Base-by-base conservation (phyloP, 352 stramenopile genomes). In the Peronospora farinosa region DNA sequence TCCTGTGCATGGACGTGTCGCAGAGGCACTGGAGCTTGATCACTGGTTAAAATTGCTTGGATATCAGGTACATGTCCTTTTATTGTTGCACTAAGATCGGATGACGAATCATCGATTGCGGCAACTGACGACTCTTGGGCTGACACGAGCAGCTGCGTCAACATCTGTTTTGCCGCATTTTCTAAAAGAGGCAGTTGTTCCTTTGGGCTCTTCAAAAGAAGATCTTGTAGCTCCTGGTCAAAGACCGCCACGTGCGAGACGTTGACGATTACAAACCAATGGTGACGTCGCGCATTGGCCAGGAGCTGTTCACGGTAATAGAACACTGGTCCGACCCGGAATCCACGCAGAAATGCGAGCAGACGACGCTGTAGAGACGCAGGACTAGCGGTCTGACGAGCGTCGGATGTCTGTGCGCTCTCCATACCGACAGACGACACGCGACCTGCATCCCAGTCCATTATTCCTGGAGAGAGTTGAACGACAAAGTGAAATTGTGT, bases 281-380 rank as follows among this genome's bases (percentile, higher is more conserved):
- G 63, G 16, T 63, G 60, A 42, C 87, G 86, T 2, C 87, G 81
- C 40, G 84, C 92, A 47, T 94, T 88, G 37, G 79, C 72, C 25
- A 96, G 59, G 12, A 96, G 78, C 67, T 95, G 80, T 58, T 96
- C 82, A 47, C 88, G 81, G 61, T 97, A 97, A 59, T 79, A 84
- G 57, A 95, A 96, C 21, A 94, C 66, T 30, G 82, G 74, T 0
- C 85, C 88, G 7, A 92, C 67, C 30, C 83, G 78, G 58, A 95
- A 96, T 40, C 79, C 87, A 38, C 88, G 84, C 43, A 96, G 70
- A 51, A 96, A 96, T 13, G 81, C 66, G n/a, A 80, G 60, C 30
- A 89, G 50, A 11, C 81, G 76, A 25, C 65, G 66, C 54, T 89
- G 79, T 43, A 92, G 59, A 7, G 74, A 77, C 10, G 74, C 69